A percentile compares a stretch with the other conserved stretches of the same genome.
Conservation (phyloP, 257 asterid species). For the Nicotiana undulata region DNA sequence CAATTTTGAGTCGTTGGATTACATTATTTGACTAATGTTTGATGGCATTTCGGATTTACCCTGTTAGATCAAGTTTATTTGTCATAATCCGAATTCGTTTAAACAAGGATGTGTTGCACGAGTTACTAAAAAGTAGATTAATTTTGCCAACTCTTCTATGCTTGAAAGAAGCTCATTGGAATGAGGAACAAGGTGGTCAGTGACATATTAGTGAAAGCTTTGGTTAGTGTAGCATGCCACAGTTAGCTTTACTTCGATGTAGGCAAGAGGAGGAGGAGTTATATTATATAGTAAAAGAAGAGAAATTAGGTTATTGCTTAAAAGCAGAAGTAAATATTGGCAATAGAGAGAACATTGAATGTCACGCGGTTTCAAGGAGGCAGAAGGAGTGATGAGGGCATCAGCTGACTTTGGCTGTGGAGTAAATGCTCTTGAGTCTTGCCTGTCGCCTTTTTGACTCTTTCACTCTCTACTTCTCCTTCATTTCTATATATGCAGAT, state of each 20-base stretch:
- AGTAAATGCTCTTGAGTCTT: constrained; percentile 71
- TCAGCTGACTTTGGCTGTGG: constrained; percentile 53
- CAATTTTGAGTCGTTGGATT: too few relatives aligned
- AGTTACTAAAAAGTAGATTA: too few relatives aligned
- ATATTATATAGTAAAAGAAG: background rate
- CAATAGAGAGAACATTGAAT: constrained; percentile 28
- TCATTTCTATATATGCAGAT: background rate
- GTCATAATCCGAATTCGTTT: too few relatives aligned
- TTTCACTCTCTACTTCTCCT: constrained; percentile 7
- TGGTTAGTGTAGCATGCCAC: background rate
- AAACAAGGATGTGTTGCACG: too few relatives aligned
- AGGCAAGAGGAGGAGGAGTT: background rate
- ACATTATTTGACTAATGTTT: too few relatives aligned
- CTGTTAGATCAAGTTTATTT: too few relatives aligned
- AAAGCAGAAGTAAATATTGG: background rate
- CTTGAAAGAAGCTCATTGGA: too few relatives aligned
- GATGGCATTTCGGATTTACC: too few relatives aligned
- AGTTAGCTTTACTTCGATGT: background rate
- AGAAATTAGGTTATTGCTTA: background rate
- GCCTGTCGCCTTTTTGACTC: constrained; percentile 76
- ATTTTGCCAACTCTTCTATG: too few relatives aligned
- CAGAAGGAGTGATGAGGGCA: constrained; percentile 17
- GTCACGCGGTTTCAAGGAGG: constrained; percentile 71
- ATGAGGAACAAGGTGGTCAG: too few relatives aligned
- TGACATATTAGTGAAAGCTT: background rate